phyloP scores from a whole-genome alignment of 257 asterid genomes.

The Linaria vulgaris region DNA sequence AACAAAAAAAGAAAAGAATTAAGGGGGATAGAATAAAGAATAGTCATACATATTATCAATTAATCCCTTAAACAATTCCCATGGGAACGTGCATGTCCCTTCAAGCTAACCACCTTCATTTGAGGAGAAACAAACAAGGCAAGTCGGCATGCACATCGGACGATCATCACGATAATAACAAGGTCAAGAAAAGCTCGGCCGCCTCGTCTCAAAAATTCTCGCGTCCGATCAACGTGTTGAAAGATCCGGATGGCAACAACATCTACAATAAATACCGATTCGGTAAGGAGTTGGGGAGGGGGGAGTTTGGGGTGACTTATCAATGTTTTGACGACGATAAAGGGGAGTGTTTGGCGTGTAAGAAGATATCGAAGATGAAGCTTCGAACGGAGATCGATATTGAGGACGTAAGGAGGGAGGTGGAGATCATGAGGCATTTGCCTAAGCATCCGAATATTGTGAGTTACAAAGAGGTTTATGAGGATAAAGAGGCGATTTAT shows the following conservation, averaged over 20 bases:
- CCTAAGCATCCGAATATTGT: slow-evolving; percentile 59
- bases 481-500: slow-evolving; percentile 60
- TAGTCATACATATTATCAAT: background rate
- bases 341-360: slow-evolving; percentile 64
- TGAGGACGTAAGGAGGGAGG: slow-evolving; percentile 70
- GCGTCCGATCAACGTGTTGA: slow-evolving; percentile 44
- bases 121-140: slow-evolving; percentile 34
- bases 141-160: background rate
- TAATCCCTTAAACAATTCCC: slow-evolving; percentile 36
- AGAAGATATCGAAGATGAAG: slow-evolving; percentile 70
- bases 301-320: slow-evolving; percentile 85
- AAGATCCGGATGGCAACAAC: slow-evolving; percentile 46
- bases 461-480: slow-evolving; percentile 53
- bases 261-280: slow-evolving; percentile 44
- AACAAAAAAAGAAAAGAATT: background rate
- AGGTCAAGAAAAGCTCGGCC: slow-evolving; percentile 11
- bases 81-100: slow-evolving; percentile 87
- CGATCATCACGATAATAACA: slow-evolving; percentile 26
- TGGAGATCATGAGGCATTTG: slow-evolving; percentile 63
- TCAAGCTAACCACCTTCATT: slow-evolving; percentile 31
- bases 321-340: slow-evolving; percentile 44
- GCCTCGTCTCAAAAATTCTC: slow-evolving; percentile 33
- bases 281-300: slow-evolving; percentile 83
- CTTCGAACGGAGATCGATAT: slow-evolving; percentile 54
- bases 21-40: background rate